Percentiles rank a stretch among this genome's conserved stretches.
Conservation (phyloP, 495 filamentous ascomycete species). For the Xylaria cubensis region DNA sequence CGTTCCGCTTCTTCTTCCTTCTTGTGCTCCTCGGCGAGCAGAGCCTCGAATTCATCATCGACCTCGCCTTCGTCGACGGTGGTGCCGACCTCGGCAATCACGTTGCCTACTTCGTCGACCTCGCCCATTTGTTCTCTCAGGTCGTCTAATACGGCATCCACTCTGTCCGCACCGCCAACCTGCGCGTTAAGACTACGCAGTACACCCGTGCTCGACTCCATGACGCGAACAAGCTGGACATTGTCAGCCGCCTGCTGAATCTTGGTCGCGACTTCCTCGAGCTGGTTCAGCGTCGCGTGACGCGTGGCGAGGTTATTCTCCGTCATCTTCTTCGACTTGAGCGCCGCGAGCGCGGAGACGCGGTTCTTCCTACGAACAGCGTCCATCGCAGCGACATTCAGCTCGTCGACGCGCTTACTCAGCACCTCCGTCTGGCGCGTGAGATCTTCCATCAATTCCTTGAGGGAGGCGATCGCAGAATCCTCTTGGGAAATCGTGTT, state of each 20-base stretch:
- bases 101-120: constrained; percentile 80
- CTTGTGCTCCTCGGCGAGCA: constrained; percentile 71
- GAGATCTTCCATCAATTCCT: constrained; percentile 67
- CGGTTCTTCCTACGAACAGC: constrained; percentile 74
- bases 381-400: constrained; percentile 67
- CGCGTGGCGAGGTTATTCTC: constrained; percentile 74
- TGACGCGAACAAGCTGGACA: constrained; percentile 76
- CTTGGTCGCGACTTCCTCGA: constrained; percentile 79
- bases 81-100: constrained; percentile 67
- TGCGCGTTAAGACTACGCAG: constrained; percentile 75
- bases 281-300: constrained; percentile 72
- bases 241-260: constrained; percentile 88
- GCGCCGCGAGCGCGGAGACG: constrained; percentile 72
- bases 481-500: constrained; percentile 73
- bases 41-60: constrained; percentile 82
- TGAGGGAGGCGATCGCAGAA: constrained; percentile 78
- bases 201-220: constrained; percentile 77
- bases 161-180: constrained; percentile 76
- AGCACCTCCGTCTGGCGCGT: constrained; percentile 62
- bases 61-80: constrained; percentile 81
- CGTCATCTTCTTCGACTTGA: constrained; percentile 82
- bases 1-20: constrained; percentile 60
- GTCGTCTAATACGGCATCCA: constrained; percentile 75
- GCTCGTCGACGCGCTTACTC: constrained; percentile 58
- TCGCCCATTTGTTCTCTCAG: constrained; percentile 80